phyloP scores from a whole-genome alignment of 371 early-diverging fungal genomes.

The Apophysomyces trapeziformis region DNA sequence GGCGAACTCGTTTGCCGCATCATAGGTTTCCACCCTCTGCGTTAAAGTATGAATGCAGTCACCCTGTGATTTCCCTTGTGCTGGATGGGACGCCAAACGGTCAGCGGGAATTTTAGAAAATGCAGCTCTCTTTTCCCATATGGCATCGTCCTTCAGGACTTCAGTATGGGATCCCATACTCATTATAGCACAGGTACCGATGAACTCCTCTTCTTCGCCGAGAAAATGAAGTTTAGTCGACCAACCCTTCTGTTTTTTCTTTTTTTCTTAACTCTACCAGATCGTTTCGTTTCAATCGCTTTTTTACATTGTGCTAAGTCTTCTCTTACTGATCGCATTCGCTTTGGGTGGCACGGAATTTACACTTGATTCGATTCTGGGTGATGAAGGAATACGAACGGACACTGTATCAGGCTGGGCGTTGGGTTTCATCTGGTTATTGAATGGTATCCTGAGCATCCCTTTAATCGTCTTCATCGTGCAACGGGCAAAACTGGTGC shows the following conservation, averaged over 20 bases:
- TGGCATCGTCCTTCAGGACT: conserved; percentile 46
- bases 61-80: too few relatives aligned
- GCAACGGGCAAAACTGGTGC: conserved; percentile 78
- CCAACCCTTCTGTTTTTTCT: background rate
- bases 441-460: conserved; percentile 59
- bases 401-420: conserved; percentile 81
- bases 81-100: too few relatives aligned
- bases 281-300: conserved; percentile 65
- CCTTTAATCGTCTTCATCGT: conserved; percentile 68
- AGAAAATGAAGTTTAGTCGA: background rate
- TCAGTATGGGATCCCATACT: conserved; percentile 55
- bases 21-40: too few relatives aligned
- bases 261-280: conserved; percentile 25
- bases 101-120: too few relatives aligned
- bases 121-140: too few relatives aligned
- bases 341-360: conserved; percentile 65
- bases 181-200: conserved; percentile 48
- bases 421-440: conserved; percentile 65
- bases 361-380: conserved; percentile 71
- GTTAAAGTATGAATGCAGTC: too few relatives aligned
- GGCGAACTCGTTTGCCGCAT: too few relatives aligned
- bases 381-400: conserved; percentile 61
- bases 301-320: conserved; percentile 65
- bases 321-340: conserved; percentile 58
- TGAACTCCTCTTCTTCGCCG: too few relatives aligned